Percentiles rank a stretch among this genome's conserved stretches.
phyloP scores from a whole-genome alignment of 257 asterid genomes.

The Solanum pimpinellifolium region DNA sequence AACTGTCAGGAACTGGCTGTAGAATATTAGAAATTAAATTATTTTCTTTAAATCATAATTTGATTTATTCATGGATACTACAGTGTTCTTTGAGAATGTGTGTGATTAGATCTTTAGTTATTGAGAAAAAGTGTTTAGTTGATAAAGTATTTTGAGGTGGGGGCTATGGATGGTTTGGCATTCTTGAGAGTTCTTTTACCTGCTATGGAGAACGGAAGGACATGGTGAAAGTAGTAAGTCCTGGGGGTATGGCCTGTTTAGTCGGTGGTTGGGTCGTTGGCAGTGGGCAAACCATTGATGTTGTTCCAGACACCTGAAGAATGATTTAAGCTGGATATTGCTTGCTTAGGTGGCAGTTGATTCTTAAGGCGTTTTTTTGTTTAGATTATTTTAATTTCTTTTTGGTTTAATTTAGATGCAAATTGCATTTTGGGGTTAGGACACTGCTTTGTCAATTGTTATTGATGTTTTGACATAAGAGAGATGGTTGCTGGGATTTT shows the following conservation, averaged over 20 bases:
- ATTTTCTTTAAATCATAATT: neutral
- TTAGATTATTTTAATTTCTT: neutral
- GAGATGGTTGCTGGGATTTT: neutral
- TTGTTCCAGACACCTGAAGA: neutral
- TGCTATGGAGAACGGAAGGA: neutral
- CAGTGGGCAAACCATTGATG: neutral
- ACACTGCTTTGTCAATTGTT: neutral
- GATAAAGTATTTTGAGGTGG: neutral
- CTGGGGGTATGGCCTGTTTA: neutral
- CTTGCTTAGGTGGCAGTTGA: neutral
- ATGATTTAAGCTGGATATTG: neutral
- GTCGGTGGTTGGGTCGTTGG: neutral
- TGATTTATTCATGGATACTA: neutral
- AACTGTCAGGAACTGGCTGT: neutral
- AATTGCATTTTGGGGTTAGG: neutral
- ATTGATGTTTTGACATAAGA: neutral
- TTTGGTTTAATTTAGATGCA: neutral
- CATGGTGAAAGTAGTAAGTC: neutral
- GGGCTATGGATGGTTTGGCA: neutral
- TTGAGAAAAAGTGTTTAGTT: neutral
- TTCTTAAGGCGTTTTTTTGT: neutral
- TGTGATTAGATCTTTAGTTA: neutral
- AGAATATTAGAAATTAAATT: neutral
- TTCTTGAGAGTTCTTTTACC: neutral
- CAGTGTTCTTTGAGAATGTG: neutral